phyloP scores from a whole-genome alignment of 176 grass and related monocot species.

The Carex kokanica region DNA sequence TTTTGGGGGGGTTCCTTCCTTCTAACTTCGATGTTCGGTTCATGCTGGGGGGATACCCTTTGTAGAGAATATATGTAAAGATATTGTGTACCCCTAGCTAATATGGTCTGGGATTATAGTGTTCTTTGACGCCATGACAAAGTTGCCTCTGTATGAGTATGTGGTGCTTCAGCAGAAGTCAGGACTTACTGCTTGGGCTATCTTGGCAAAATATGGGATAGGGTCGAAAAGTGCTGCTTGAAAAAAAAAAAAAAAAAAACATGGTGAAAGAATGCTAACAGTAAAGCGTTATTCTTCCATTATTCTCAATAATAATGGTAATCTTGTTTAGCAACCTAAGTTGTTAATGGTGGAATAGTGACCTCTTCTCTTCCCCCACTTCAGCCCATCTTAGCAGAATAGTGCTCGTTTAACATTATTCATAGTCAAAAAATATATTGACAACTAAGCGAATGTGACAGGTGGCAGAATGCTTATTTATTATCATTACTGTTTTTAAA shows the following conservation, averaged over 20 bases:
- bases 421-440: neutral
- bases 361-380: neutral
- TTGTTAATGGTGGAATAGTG: neutral
- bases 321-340: too few relatives aligned
- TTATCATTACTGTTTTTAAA: too few relatives aligned
- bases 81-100: constrained; percentile 29
- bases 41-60: constrained; percentile 44
- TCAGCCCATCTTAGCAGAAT: neutral
- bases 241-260: too few relatives aligned
- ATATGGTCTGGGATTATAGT: constrained; percentile 22
- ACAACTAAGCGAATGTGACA: neutral
- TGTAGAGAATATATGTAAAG: constrained; percentile 90
- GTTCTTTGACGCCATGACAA: constrained; percentile 11
- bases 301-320: neutral
- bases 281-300: neutral
- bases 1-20: neutral
- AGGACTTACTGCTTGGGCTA: neutral
- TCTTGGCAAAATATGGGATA: neutral
- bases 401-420: neutral
- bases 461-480: neutral
- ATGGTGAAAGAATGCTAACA: neutral
- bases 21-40: constrained; percentile 28
- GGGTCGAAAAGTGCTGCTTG: neutral
- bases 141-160: neutral
- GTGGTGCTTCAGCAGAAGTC: neutral